Percentiles rank a stretch among this genome's conserved stretches.
Conservation (phyloP, 345 rosid genomes). For the Pistacia vera region DNA sequence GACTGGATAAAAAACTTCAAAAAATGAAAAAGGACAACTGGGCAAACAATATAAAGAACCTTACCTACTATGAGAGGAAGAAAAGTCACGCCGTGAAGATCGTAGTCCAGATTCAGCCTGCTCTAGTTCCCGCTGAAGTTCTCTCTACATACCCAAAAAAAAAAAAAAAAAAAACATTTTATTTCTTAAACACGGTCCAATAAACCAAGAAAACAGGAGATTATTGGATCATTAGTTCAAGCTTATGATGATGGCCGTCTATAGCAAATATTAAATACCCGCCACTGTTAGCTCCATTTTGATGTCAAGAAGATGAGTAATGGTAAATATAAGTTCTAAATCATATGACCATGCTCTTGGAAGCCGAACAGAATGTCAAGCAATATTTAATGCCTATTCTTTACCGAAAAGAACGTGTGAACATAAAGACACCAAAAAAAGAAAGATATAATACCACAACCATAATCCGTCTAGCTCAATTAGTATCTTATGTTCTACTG, state of each 20-base stretch:
- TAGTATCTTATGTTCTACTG: too few species aligned
- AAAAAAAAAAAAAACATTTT: neutral
- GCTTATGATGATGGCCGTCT: neutral
- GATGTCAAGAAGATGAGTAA: neutral
- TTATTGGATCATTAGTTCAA: neutral
- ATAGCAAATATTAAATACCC: constrained; percentile 4
- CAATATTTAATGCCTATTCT: neutral
- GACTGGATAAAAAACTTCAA: neutral
- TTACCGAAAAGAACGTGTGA: neutral
- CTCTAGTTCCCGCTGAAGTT: constrained; percentile 86
- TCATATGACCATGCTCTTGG: neutral
- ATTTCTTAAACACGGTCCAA: neutral
- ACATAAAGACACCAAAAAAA: too few species aligned
- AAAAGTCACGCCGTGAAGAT: constrained; percentile 66
- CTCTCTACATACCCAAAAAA: constrained; percentile 58
- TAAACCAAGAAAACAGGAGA: constrained; percentile 13
- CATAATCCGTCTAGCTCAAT: too few species aligned
- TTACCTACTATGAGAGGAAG: constrained; percentile 61
- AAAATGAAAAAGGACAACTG: neutral
- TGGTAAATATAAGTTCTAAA: neutral
- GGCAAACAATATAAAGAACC: constrained; percentile 3
- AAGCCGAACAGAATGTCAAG: neutral
- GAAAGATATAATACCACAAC: too few species aligned
- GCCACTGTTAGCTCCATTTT: neutral
- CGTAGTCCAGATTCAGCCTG: constrained; percentile 78